Conservation (phyloP, 2,329 filamentous ascomycete species). For the Penicillium thymicola region DNA sequence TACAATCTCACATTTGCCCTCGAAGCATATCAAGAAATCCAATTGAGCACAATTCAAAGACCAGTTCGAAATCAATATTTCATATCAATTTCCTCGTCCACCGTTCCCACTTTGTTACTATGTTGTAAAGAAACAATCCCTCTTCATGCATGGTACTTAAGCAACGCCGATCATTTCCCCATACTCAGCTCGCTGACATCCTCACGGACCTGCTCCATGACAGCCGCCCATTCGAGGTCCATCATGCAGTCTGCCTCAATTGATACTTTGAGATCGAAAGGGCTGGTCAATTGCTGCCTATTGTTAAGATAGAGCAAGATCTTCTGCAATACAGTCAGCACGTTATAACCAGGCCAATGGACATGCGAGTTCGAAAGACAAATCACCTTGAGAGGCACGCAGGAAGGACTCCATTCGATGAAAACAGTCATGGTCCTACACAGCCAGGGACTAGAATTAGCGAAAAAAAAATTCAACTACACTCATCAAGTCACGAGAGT, state of each 20-base stretch:
- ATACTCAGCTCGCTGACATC: not conserved
- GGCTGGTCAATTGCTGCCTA: not conserved
- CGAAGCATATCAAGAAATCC: not conserved
- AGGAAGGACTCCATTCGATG: not conserved
- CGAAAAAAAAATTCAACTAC: not conserved
- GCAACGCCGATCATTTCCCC: not conserved
- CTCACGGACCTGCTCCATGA: not conserved
- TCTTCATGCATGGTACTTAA: not conserved
- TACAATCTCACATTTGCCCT: not conserved
- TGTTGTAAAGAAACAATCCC: not conserved
- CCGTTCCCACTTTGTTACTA: not conserved
- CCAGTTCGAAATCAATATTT: not conserved
- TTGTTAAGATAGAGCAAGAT: not conserved
- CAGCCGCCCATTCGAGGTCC: not conserved
- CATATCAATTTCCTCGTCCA: not conserved
- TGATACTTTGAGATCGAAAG: not conserved
- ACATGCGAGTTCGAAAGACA: not conserved
- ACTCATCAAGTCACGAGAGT: not conserved
- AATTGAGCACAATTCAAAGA: not conserved
- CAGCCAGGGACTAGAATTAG: not conserved
- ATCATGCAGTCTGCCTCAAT: not conserved
- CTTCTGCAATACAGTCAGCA: not conserved
- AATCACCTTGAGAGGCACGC: not conserved
- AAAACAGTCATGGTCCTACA: not conserved
- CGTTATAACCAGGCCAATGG: not conserved